These are phyloP conservation scores for Saccharomycopsis malanga DNA, from an alignment of 805 yeast species.

Conservation along the genomic window DNA sequence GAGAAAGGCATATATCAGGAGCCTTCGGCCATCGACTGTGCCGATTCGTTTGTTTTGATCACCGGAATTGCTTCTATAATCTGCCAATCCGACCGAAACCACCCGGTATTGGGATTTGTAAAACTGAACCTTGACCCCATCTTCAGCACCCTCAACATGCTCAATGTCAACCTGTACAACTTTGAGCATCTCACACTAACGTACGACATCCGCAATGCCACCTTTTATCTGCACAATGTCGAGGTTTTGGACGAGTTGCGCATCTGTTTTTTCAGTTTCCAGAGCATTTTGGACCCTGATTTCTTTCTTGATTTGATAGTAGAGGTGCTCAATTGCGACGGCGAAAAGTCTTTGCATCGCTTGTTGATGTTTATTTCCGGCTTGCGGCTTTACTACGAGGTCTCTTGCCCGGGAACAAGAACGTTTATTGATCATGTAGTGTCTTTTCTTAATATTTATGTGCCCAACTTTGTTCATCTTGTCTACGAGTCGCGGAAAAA, in stretches of 20 bases:
- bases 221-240: not conserved
- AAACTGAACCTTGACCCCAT: not conserved
- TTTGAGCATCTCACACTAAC: slow-evolving; percentile 1
- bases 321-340: not conserved
- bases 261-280: not conserved
- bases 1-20: too few relatives aligned
- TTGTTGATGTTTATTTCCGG: not conserved
- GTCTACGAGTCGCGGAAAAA: not conserved
- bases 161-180: not conserved
- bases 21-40: not conserved
- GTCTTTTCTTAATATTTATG: not conserved
- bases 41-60: not conserved
- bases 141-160: not conserved
- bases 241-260: slow-evolving; percentile 5
- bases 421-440: not conserved
- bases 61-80: not conserved
- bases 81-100: not conserved
- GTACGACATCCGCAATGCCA: not conserved
- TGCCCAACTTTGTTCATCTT: not conserved
- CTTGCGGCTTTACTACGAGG: not conserved
- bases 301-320: not conserved
- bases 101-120: not conserved
- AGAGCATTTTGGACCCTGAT: not conserved
- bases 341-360: not conserved
- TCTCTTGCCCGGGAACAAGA: not conserved